Conservation (phyloP, 495 filamentous ascomycete genomes). For the Aspergillus coremiiformis region DNA sequence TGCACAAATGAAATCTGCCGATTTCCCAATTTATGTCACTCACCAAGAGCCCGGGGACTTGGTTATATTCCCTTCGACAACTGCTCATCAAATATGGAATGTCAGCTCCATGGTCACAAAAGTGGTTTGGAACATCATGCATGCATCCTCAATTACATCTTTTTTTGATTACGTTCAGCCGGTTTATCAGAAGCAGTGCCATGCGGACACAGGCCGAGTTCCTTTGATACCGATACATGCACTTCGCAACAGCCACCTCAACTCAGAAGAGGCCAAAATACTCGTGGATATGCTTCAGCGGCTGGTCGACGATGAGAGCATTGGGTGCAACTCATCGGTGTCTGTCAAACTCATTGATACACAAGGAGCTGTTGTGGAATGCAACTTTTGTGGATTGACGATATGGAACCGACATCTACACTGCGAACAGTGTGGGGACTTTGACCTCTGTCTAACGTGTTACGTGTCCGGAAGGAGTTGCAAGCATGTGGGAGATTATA, state of each 20-base stretch:
- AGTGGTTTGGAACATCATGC: slow-evolving; percentile 22
- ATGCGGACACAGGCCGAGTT: slow-evolving; percentile 17
- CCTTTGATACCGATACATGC: slow-evolving; percentile 15
- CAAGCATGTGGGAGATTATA: slow-evolving; percentile 14
- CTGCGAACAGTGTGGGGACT: slow-evolving; percentile 18
- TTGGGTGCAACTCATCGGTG: background rate
- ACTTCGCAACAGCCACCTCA: background rate
- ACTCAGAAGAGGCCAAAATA: background rate
- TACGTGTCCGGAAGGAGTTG: slow-evolving; percentile 20
- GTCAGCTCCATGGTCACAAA: slow-evolving; percentile 15
- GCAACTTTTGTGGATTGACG: slow-evolving; percentile 19
- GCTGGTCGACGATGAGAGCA: slow-evolving; percentile 13
- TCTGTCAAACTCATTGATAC: slow-evolving; percentile 12
- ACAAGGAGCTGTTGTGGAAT: slow-evolving; percentile 19
- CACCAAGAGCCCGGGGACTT: slow-evolving; percentile 17
- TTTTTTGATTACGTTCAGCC: slow-evolving; percentile 20
- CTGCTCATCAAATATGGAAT: slow-evolving; percentile 22
- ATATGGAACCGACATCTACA: slow-evolving; percentile 22
- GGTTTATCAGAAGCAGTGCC: slow-evolving; percentile 15
- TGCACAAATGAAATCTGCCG: slow-evolving; percentile 7
- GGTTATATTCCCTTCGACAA: slow-evolving; percentile 18
- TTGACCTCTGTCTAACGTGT: slow-evolving; percentile 18
- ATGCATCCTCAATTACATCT: slow-evolving; percentile 8
- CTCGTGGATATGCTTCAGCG: slow-evolving; percentile 9
- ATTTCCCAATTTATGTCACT: slow-evolving; percentile 20